Conservation (phyloP, 2,329 filamentous ascomycete genomes). For the Sphaerostilbella broomeana region DNA sequence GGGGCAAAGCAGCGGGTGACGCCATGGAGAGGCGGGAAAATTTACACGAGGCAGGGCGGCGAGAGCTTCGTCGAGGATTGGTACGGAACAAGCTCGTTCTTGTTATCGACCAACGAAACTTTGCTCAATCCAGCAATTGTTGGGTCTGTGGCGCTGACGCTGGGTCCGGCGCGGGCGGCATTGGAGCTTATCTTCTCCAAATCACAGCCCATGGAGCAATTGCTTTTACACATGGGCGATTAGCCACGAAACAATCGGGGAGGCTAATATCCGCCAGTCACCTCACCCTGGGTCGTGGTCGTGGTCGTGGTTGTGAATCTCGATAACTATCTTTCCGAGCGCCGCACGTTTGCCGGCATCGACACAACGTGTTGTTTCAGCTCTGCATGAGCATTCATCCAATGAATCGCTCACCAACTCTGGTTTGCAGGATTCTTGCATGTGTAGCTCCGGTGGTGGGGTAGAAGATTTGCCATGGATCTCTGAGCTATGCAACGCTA, state of each 20-base stretch:
- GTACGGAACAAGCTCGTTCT: background rate
- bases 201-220: too few species aligned
- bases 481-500: too few species aligned
- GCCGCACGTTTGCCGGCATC: too few species aligned
- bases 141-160: slow-evolving; percentile 12
- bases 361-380: background rate
- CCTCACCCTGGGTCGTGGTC: too few species aligned
- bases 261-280: too few species aligned
- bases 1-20: slow-evolving; percentile 1
- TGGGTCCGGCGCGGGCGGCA: slow-evolving; percentile 3
- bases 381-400: background rate
- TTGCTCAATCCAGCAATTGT: slow-evolving; percentile 13
- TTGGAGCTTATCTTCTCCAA: slow-evolving; percentile 2
- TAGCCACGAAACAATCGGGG: too few species aligned
- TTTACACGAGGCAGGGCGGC: background rate
- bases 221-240: too few species aligned
- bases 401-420: background rate
- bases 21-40: slow-evolving; percentile 7
- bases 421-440: background rate
- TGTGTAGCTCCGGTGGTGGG: background rate
- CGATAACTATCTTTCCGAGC: too few species aligned
- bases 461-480: background rate
- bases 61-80: background rate
- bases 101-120: slow-evolving; percentile 4
- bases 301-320: background rate